Evolutionary conservation across 2,329 filamentous ascomycete species (phyloP).

Genomic region (Talaromyces sp.): DNA sequence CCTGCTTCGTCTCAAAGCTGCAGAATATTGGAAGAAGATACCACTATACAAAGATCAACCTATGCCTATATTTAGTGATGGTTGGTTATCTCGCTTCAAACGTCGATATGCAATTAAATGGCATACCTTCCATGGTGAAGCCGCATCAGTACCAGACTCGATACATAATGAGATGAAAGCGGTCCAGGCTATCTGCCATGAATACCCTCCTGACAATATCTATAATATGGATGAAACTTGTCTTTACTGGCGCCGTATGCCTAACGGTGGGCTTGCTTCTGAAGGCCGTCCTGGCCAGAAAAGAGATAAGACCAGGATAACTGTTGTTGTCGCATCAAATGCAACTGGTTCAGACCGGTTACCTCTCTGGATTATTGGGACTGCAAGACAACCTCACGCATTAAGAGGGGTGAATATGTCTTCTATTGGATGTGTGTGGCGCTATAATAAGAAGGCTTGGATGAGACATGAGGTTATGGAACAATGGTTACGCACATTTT

Average conservation of each 20-base stretch:
- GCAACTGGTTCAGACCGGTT: background rate
- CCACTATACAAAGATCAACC: constrained; percentile 3
- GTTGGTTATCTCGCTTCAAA: background rate
- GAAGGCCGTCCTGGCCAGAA: background rate
- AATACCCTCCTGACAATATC: background rate
- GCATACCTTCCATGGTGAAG: background rate
- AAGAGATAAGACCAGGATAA: background rate
- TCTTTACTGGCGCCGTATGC: background rate
- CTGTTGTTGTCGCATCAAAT: background rate
- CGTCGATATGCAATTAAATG: background rate
- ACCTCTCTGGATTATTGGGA: background rate
- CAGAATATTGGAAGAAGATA: constrained; percentile 3
- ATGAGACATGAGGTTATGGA: constrained; percentile 16
- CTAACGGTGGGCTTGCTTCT: background rate
- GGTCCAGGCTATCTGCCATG: background rate
- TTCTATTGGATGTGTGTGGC: constrained; percentile 21
- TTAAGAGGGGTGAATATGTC: constrained; percentile 25
- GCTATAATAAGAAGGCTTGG: constrained; percentile 18
- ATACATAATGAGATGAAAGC: background rate
- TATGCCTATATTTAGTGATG: background rate
- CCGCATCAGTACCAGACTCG: background rate
- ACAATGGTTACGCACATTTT: constrained; percentile 13
- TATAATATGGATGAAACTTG: background rate
- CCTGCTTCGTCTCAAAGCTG: background rate
- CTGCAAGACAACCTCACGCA: background rate